Evolutionary conservation across 108 stramenopile species (phyloP).

Genomic region (Stephanodiscus minutulus): DNA sequence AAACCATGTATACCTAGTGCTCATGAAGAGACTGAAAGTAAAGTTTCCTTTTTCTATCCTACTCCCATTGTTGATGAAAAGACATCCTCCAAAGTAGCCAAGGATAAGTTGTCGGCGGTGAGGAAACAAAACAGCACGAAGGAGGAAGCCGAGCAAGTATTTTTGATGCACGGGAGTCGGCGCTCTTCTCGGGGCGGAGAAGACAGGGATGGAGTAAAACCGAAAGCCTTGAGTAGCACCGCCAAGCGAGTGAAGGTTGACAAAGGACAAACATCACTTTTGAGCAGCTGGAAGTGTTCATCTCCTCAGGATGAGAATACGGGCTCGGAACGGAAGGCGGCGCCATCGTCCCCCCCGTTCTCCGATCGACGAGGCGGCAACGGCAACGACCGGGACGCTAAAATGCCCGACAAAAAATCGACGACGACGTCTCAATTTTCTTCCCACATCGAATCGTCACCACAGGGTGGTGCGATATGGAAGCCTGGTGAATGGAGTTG

Average conservation of each 20-base stretch:
- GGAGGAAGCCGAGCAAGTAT: conserved; percentile 57
- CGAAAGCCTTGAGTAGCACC: conserved; percentile 44
- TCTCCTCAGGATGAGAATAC: conserved; percentile 6
- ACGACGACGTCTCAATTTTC: conserved; percentile 9
- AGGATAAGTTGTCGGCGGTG: conserved; percentile 58
- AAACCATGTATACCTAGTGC: conserved; percentile 14
- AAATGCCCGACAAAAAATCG: not conserved
- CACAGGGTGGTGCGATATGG: not conserved
- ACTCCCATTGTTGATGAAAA: conserved; percentile 67
- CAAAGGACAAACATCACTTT: conserved; percentile 18
- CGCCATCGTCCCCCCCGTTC: too few relatives aligned
- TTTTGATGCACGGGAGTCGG: conserved; percentile 69
- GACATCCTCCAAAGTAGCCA: conserved; percentile 57
- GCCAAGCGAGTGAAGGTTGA: conserved; percentile 37
- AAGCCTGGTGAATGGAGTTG: conserved; percentile 48
- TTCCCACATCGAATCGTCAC: conserved; percentile 6
- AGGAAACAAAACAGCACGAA: conserved; percentile 57
- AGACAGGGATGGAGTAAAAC: conserved; percentile 52
- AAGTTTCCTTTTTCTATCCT: conserved; percentile 40
- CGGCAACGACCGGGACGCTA: not conserved
- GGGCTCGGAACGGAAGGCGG: not conserved
- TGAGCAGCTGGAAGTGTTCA: conserved; percentile 38
- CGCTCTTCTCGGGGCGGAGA: conserved; percentile 35
- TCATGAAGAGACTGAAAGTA: not conserved
- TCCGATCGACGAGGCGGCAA: too few relatives aligned